Evolutionary conservation across 331 rosid genomes (phyloP), one percentile per base, ranked within the genome.

Genomic region (Erythrophleum ivorense): DNA sequence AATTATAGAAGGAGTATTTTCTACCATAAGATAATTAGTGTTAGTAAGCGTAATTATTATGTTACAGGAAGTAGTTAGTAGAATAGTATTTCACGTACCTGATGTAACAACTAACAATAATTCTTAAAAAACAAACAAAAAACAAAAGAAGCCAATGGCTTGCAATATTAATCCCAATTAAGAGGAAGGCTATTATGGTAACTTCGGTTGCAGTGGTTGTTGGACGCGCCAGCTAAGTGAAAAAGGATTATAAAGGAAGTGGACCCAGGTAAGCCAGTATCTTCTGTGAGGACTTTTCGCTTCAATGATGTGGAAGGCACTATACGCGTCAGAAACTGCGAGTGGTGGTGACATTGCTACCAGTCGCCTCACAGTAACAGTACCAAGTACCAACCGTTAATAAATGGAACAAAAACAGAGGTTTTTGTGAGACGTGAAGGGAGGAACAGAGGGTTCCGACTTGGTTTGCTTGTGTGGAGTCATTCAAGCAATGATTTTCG

Each of bases 401-500:
- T 52, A 6, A n/a, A 33, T 40, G 24, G 38, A 60, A 71, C 7
- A 43, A 10, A 6, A 31, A 49, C 76, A 63, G 67, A 49, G 75
- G 38, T 50, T 54, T 73, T 18, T 11, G 46, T 68, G 50, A 81
- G 7, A 75, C 81, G 81, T 71, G 73, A 19, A 78, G 69, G 77
- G 76, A 70, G 78, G 50, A 82, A 69, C 75, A 68, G 77, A 63
- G 63, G 48, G 57, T 55, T 75, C 70, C 71, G 43, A 75, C 74
- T 57, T 9, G 13, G 41, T 24, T 57, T 12, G 43, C 7, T n/a
- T 10, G 14, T 3, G 55, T 41, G 24, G 67, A 88, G 85, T 49
- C 82, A 72, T 83, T 88, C 84, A 63, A 53, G 84, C 83, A 78
- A 71, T 7, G 48, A 81, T 43, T 81, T 78, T 82, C 81, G 80